Conservation (phyloP, 192 early-diverging fungal genomes). For the Nowakowskiella sp. region DNA sequence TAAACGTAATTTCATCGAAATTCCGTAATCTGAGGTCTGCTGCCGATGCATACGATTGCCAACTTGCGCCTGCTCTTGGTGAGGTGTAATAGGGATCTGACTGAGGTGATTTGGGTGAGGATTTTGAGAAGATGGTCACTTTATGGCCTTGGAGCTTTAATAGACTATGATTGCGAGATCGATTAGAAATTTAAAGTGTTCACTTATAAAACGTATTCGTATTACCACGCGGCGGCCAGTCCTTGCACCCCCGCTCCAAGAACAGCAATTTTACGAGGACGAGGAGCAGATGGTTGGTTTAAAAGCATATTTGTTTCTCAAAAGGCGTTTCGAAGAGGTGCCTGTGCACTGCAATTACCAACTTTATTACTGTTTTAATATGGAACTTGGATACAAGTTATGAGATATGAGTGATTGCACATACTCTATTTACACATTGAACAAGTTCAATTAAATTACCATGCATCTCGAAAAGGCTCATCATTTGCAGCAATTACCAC, state of each 20-base stretch:
- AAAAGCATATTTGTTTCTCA: too few species aligned
- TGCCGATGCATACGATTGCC: conserved; percentile 46
- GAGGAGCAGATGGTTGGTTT: too few species aligned
- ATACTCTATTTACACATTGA: too few species aligned
- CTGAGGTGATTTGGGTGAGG: neutral
- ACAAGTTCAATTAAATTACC: too few species aligned
- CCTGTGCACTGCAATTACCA: too few species aligned
- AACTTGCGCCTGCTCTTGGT: conserved; percentile 56
- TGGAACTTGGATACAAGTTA: too few species aligned
- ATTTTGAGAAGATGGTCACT: neutral
- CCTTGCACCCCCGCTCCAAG: conserved; percentile 72
- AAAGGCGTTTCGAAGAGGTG: too few species aligned
- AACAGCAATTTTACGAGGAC: conserved; percentile 37
- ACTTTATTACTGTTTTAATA: too few species aligned
- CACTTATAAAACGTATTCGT: neutral
- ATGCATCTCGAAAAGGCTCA: too few species aligned
- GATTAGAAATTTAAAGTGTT: neutral
- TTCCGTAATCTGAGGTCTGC: conserved; percentile 31
- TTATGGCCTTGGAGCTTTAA: conserved; percentile 40
- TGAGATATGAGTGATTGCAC: too few species aligned
- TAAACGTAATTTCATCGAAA: neutral
- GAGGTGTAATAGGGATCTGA: conserved; percentile 20
- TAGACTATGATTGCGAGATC: conserved; percentile 17
- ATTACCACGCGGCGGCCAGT: conserved; percentile 50
- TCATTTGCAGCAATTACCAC: too few species aligned